Base-by-base conservation (phyloP, 345 rosid species). In the Linum lewisii region DNA sequence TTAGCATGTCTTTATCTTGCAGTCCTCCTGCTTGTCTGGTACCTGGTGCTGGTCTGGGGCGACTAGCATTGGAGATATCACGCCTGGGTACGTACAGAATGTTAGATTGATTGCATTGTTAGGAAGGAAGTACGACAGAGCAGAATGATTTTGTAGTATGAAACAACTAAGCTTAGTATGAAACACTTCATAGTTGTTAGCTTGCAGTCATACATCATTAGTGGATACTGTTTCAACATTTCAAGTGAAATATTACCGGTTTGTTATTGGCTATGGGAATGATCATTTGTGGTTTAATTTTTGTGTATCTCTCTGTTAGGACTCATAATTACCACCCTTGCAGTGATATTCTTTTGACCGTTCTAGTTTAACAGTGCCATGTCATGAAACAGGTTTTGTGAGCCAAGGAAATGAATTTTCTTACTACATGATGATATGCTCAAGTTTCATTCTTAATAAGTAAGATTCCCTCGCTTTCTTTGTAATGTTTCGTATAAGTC, bases 331-430 rank as follows among this genome's bases (percentile, higher is more conserved):
- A 11, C 49, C 6, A 22, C 65, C 19, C 7, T 8, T 3, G 2
- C 15, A 42, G 2, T 42, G 47, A 11, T 16, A 42, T 0, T 34
- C 2, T 42, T 11, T 11, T 42, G 47, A 42, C 34, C 34, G 2
- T 11, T 9, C 11, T 15, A 38, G 45, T 38, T 7, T 71, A 54
- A 59, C 21, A 51, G 61, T 64, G 20, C 63, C 64, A 9, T 77
- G 9, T 66, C 38, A 42, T 67, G 58, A 60, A 58, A 62, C 94
- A 93, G 99, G 99, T 81, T 93, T 93, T 66, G 74, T 85, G 38
- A 79, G 99, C 82, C 99, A 93, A 75, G 97, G 99, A 75, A 93
- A 93, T 69, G 99, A 93, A 69, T 89, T 93, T 80, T 93, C 99
- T 7, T 93, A 93, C 81, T 93, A 89, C 80, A 93, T 93, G 97